phyloP scores from a whole-genome alignment of 2,329 filamentous ascomycete genomes.

The Alternaria viburni region DNA sequence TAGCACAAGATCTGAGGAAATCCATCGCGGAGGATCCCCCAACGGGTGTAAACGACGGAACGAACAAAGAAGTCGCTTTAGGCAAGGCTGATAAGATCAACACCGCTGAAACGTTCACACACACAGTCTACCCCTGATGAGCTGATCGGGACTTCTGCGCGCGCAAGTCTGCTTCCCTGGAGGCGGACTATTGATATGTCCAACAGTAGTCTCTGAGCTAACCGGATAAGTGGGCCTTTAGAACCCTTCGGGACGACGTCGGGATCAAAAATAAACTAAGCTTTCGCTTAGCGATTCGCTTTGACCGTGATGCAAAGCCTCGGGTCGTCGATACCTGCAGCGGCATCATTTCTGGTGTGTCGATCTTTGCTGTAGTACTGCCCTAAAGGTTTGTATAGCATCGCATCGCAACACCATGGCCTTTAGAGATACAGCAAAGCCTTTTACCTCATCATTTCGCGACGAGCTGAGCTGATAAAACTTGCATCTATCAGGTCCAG shows the following conservation, averaged over 20 bases:
- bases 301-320: not conserved
- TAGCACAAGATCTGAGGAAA: not conserved
- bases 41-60: not conserved
- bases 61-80: not conserved
- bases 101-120: constrained; percentile 6
- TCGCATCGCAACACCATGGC: not conserved
- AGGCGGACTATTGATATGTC: constrained; percentile 17
- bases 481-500: not conserved
- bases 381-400: not conserved
- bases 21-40: not conserved
- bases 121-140: constrained; percentile 1
- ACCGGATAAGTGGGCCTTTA: not conserved
- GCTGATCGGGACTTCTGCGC: constrained; percentile 1
- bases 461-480: not conserved
- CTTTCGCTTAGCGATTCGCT: constrained; percentile 12
- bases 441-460: not conserved
- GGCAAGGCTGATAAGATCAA: constrained; percentile 1
- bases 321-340: not conserved
- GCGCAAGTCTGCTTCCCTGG: not conserved
- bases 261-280: constrained; percentile 18
- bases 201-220: constrained; percentile 17
- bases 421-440: not conserved
- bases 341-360: not conserved
- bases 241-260: constrained; percentile 6
- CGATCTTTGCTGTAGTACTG: not conserved